Percentiles rank a stretch among this genome's conserved stretches.
Conservation (phyloP, 495 filamentous ascomycete species). For the Amphirosellinia nigrospora region DNA sequence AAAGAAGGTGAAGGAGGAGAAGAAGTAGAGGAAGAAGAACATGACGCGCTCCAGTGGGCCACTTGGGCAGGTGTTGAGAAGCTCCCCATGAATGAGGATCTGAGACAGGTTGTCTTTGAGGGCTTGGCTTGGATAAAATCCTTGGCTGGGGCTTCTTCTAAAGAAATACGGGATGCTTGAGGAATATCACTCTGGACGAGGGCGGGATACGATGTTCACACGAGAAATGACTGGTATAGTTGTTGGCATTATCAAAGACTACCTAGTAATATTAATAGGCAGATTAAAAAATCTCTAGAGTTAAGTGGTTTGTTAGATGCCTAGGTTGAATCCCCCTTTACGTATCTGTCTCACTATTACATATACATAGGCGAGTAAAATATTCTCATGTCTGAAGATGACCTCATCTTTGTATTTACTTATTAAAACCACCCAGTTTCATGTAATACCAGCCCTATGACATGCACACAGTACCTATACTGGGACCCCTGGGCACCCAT, state of each 20-base stretch:
- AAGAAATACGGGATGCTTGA: not conserved
- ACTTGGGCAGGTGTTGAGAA: conserved; percentile 29
- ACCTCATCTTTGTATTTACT: not conserved
- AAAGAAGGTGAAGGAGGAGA: no score
- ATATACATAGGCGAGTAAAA: no score
- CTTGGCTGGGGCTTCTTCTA: not conserved
- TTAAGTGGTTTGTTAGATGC: no score
- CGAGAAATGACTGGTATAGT: no score
- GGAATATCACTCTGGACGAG: not conserved
- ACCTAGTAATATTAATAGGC: no score
- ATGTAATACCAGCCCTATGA: no score
- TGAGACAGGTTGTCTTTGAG: conserved; percentile 34
- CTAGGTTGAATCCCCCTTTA: no score
- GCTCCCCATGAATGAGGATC: conserved; percentile 35
- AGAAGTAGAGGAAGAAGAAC: conserved; percentile 22
- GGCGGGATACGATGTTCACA: not conserved
- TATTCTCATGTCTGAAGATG: not conserved
- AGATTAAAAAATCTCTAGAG: no score
- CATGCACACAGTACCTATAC: no score
- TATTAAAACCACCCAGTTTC: no score
- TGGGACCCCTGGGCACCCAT: not conserved
- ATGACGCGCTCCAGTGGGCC: conserved; percentile 41
- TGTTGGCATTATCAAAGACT: no score
- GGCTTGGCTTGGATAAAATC: conserved; percentile 37
- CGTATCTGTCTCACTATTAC: no score